Base-by-base conservation (phyloP, 805 yeast genomes). In the Metschnikowia similis region DNA sequence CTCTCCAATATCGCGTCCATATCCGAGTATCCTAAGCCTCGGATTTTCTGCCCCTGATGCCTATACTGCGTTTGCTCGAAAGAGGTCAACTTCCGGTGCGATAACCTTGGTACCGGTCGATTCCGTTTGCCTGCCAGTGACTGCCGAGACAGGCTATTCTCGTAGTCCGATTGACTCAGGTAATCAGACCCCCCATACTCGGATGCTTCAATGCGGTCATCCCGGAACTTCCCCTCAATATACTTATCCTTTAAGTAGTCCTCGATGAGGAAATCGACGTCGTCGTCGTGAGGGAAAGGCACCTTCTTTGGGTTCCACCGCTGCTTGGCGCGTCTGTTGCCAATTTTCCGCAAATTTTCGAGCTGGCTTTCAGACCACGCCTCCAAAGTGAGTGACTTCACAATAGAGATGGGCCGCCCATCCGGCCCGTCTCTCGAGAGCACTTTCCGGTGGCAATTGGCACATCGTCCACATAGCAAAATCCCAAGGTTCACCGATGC, bases 401-500 rank as follows among this genome's bases (percentile, higher is more conserved):
- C 88, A 45, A 72, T 68, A 5, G 91, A 83, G 10, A 84, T 66
- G 16, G 56, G 57, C 29, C 58, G 59, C 37, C 81, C 82, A 1
- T 74, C 58, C 0, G 89, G 87, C 0, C 69, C 70, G 26, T 46
- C 31, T 14, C 30, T 41, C 8, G 54, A 44, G 21, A 73, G 61
- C 39, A 87, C 71, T 49, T 79, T 78, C 52, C 89, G 73, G 66
- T 89, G 96, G 32, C 83, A 75, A 3, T 88, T 81, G 8, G 95
- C 92, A 75, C 96, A 89, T 56, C 94, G 72, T 13, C 94, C 94
- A 70, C 96, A 89, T 14, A 89, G 70, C 51, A 89, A 83, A 4
- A 87, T 69, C 28, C 95, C 96, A 39, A 87, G 52, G 53, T 64
- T 71, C 49, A 60, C 66, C 35, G 75, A 70, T 2, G 76, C 77